Evolutionary conservation across 164 flowering plant genomes (phyloP).

Genomic region (Chimonanthus salicifolius): DNA sequence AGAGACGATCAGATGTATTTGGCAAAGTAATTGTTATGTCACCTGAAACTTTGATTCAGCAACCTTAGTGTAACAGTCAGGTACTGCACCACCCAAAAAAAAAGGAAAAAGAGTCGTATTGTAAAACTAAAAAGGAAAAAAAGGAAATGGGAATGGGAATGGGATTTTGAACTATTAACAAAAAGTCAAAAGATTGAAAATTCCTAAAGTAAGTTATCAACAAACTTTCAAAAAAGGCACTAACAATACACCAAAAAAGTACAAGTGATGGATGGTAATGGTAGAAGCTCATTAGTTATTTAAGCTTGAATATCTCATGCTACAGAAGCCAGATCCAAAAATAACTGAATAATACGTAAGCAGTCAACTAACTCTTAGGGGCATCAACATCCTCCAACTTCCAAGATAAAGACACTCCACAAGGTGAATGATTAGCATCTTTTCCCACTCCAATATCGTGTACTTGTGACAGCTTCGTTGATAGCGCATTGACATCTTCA

Average conservation of each 20-base stretch:
- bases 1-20: neutral
- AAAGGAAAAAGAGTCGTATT: too few relatives aligned
- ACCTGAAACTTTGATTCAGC: conserved; percentile 87
- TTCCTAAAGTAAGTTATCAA: neutral
- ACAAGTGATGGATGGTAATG: neutral
- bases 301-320: neutral
- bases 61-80: conserved; percentile 52
- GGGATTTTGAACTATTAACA: neutral
- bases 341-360: neutral
- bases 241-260: neutral
- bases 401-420: conserved; percentile 35
- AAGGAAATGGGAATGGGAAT: neutral
- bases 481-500: conserved; percentile 27
- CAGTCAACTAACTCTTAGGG: conserved; percentile 56
- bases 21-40: neutral
- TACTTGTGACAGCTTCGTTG: conserved; percentile 19
- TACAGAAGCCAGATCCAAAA: neutral
- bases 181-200: neutral
- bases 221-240: neutral
- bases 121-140: conserved; percentile 12
- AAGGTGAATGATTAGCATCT: conserved; percentile 26
- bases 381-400: conserved; percentile 61
- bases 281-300: too few relatives aligned
- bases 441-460: conserved; percentile 32
- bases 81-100: conserved; percentile 49